phyloP scores from a whole-genome alignment of 805 yeast genomes.

The Nakazawaea ernobii region DNA sequence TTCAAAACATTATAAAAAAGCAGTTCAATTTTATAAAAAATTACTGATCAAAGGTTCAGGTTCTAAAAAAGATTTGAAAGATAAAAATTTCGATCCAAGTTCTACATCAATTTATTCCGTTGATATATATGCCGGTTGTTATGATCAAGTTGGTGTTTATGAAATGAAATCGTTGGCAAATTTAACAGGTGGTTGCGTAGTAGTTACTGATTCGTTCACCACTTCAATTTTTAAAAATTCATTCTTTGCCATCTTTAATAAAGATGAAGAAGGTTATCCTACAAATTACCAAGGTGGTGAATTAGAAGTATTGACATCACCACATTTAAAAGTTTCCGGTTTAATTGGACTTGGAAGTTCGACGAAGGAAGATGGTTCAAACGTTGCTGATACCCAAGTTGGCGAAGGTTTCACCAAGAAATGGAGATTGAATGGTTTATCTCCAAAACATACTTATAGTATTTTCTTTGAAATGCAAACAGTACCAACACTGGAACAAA shows the following conservation, averaged over 20 bases:
- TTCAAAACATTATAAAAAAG: constrained; percentile 84
- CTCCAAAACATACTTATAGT: constrained; percentile 87
- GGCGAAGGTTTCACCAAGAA: constrained; percentile 92
- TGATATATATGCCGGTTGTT: constrained; percentile 91
- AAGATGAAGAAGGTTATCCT: constrained; percentile 82
- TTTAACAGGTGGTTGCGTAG: constrained; percentile 84
- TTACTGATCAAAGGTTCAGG: constrained; percentile 68
- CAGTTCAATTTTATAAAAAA: constrained; percentile 72
- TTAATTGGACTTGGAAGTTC: constrained; percentile 91
- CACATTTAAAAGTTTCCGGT: constrained; percentile 86
- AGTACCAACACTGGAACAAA: constrained; percentile 39
- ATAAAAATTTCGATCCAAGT: constrained; percentile 28
- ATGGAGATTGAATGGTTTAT: constrained; percentile 78
- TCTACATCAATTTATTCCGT: constrained; percentile 66
- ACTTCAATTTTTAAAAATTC: constrained; percentile 93
- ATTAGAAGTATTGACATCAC: constrained; percentile 80
- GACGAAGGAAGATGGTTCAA: constrained; percentile 55
- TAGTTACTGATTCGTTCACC: constrained; percentile 88
- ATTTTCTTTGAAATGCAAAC: constrained; percentile 79
- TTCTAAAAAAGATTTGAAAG: constrained; percentile 28
- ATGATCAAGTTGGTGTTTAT: constrained; percentile 91
- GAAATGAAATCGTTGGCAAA: constrained; percentile 88
- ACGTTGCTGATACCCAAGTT: constrained; percentile 86
- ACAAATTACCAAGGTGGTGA: constrained; percentile 88
- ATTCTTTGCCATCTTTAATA: constrained; percentile 77